Conservation (phyloP, 164 flowering plant species). For the Liquidambar formosana region DNA sequence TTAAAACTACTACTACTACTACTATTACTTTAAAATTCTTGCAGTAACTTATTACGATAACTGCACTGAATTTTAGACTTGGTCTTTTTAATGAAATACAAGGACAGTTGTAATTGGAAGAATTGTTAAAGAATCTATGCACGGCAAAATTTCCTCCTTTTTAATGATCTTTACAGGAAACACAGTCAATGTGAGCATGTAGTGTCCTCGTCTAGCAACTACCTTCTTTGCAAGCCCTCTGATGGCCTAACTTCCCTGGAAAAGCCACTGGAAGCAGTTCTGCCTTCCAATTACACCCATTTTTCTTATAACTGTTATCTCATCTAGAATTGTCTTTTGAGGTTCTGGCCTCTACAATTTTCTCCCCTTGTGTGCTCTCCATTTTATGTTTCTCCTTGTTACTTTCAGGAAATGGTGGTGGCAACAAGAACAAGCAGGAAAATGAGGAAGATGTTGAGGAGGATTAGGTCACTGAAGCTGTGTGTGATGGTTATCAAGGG, state of each 20-base stretch:
- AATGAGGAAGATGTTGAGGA: constrained; percentile 16
- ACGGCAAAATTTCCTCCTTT: too few relatives aligned
- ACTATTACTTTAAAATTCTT: too few relatives aligned
- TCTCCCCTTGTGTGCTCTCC: neutral
- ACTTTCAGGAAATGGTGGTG: constrained; percentile 29
- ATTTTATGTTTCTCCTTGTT: neutral
- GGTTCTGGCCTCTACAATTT: too few relatives aligned
- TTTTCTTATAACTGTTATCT: neutral
- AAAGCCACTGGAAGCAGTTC: neutral
- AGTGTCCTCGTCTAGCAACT: too few relatives aligned
- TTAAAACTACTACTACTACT: too few relatives aligned
- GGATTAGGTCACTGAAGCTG: neutral
- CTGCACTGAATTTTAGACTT: too few relatives aligned
- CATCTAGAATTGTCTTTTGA: neutral
- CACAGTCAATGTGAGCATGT: too few relatives aligned
- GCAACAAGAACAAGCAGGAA: constrained; percentile 22
- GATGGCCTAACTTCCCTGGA: neutral
- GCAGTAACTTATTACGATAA: too few relatives aligned
- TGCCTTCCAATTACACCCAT: neutral
- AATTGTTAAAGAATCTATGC: too few relatives aligned
- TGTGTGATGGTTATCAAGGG: neutral
- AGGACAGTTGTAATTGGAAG: too few relatives aligned
- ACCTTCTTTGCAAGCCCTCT: neutral
- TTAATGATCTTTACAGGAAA: too few relatives aligned
- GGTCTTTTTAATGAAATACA: too few relatives aligned